A percentile compares a stretch with the other conserved stretches of the same genome.
These are phyloP conservation scores for Taphrina deformans DNA, from an alignment of 1,139 yeast genomes.

Conservation along the genomic window DNA sequence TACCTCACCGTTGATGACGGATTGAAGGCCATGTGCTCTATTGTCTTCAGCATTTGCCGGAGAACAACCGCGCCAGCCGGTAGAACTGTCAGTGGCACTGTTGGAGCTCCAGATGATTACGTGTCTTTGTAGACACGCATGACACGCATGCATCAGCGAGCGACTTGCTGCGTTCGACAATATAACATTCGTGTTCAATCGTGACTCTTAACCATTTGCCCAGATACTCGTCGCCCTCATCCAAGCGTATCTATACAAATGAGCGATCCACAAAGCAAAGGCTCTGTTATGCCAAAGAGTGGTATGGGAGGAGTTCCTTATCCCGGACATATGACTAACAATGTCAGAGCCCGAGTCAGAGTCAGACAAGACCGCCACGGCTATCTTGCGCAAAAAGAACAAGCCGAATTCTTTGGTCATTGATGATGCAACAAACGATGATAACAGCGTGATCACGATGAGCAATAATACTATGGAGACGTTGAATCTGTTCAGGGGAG, in stretches of 20 bases:
- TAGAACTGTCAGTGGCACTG: not conserved
- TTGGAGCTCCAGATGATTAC: conserved; percentile 18
- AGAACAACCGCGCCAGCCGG: too few relatives aligned
- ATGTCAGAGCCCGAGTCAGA: conserved; percentile 25
- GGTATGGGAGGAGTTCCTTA: not conserved
- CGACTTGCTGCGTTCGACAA: too few relatives aligned
- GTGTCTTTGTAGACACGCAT: not conserved
- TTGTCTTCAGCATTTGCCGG: too few relatives aligned
- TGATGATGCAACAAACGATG: conserved; percentile 96
- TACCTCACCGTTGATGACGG: too few relatives aligned
- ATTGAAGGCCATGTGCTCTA: too few relatives aligned
- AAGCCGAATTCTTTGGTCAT: conserved; percentile 88
- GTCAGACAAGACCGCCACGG: conserved; percentile 62
- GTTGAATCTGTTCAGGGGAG: conserved; percentile 94
- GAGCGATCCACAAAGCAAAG: conserved; percentile 18
- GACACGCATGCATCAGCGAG: too few relatives aligned
- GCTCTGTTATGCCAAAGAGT: conserved; percentile 27
- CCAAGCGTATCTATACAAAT: not conserved
- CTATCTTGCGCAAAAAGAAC: conserved; percentile 95
- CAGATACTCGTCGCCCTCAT: too few relatives aligned
- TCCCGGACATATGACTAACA: not conserved
- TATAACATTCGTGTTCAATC: too few relatives aligned
- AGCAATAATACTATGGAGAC: conserved; percentile 94
- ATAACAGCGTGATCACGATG: conserved; percentile 93
- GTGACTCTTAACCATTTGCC: too few relatives aligned